Percentiles rank a stretch among this genome's conserved stretches.
Conservation (phyloP, 768 basidiomycete species). For the Serendipita sp. region DNA sequence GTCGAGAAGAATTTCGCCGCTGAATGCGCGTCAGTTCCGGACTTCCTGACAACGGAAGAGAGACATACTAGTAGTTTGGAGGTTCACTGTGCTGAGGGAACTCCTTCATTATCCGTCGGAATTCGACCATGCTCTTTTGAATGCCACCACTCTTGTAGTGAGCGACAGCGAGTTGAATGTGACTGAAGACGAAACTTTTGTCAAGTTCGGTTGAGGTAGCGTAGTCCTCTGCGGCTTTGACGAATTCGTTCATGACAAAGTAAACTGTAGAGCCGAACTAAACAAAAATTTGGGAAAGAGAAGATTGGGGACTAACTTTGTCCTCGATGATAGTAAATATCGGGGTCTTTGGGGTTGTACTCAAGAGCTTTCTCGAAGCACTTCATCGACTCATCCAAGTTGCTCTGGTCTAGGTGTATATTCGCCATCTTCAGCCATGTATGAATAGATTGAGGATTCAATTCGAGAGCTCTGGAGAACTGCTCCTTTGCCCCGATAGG, state of each 20-base stretch:
- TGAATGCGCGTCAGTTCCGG: conserved; percentile 18
- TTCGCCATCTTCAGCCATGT: conserved; percentile 91
- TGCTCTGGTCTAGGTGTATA: conserved; percentile 90
- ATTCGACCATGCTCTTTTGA: conserved; percentile 75
- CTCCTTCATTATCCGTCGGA: conserved; percentile 64
- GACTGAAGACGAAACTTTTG: conserved; percentile 80
- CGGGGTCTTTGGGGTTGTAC: conserved; percentile 71
- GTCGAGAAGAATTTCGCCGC: conserved; percentile 85
- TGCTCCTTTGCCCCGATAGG: conserved; percentile 69
- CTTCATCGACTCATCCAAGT: conserved; percentile 65
- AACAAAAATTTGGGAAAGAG: not conserved
- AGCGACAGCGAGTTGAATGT: conserved; percentile 93
- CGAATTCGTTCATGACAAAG: conserved; percentile 88
- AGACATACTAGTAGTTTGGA: conserved; percentile 79
- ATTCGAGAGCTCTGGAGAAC: conserved; percentile 54
- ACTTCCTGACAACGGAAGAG: not conserved
- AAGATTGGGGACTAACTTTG: conserved; percentile 42
- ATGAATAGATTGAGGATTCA: conserved; percentile 61
- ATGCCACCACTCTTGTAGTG: conserved; percentile 79
- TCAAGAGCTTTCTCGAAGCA: conserved; percentile 82
- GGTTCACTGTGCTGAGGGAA: conserved; percentile 85
- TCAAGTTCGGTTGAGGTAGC: conserved; percentile 79
- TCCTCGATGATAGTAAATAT: conserved; percentile 97
- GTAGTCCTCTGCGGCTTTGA: conserved; percentile 79
- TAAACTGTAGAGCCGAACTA: conserved; percentile 35